Percentiles rank a stretch among this genome's conserved stretches.
Conservation (phyloP, 176 grass and related monocot genomes). For the Cenchrus americanus region DNA sequence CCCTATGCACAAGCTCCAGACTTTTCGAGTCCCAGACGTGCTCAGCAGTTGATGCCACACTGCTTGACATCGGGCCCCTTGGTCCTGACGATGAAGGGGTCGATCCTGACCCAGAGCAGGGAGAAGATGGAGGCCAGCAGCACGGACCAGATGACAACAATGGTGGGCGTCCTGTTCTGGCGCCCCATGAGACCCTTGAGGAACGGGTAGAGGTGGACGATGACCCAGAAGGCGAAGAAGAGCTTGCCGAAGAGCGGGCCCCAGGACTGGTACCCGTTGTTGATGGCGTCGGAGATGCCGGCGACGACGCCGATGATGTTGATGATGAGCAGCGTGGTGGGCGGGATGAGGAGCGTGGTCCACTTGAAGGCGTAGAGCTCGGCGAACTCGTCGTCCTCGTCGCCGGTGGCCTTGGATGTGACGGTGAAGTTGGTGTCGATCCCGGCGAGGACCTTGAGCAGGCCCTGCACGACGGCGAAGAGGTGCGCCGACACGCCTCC, state of each 20-base stretch:
- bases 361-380: slow-evolving; percentile 98
- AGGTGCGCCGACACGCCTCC: slow-evolving; percentile 91
- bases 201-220: slow-evolving; percentile 95
- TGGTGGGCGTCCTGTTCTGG: slow-evolving; percentile 95
- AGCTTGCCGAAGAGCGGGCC: slow-evolving; percentile 93
- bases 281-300: slow-evolving; percentile 92
- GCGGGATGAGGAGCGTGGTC: slow-evolving; percentile 95
- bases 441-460: slow-evolving; percentile 89
- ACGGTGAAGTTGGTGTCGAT: slow-evolving; percentile 98
- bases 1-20: slow-evolving; percentile 58
- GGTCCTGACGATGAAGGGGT: slow-evolving; percentile 75
- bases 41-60: slow-evolving; percentile 94
- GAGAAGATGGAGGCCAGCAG: slow-evolving; percentile 95
- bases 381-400: slow-evolving; percentile 72
- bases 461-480: slow-evolving; percentile 92
- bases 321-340: slow-evolving; percentile 85
- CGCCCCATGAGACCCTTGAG: slow-evolving; percentile 96
- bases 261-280: slow-evolving; percentile 90
- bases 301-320: slow-evolving; percentile 95
- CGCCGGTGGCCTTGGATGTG: slow-evolving; percentile 85
- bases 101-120: slow-evolving; percentile 96
- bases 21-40: neutral
- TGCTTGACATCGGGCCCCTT: slow-evolving; percentile 84
- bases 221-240: slow-evolving; percentile 97
- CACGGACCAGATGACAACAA: slow-evolving; percentile 92